Percentiles rank a stretch among this genome's conserved stretches.
Conservation (phyloP, 202 grass and related monocot species). For the Dendrocalamus latiflorus region DNA sequence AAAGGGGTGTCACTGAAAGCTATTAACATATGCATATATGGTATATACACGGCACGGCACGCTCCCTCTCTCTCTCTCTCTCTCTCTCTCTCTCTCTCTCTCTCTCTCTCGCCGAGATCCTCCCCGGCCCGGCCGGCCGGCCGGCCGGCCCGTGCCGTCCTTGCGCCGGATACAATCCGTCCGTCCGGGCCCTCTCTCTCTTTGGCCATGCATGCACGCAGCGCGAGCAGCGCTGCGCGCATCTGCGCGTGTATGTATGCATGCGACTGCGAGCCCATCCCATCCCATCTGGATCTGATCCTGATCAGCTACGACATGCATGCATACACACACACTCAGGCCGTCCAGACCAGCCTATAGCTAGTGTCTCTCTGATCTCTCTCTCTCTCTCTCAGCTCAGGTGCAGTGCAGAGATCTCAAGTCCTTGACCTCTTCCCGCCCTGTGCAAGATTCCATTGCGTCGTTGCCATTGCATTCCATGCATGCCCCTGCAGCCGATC, state of each 20-base stretch:
- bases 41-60: background rate
- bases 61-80: background rate
- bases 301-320: background rate
- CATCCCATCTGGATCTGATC: constrained; percentile 26
- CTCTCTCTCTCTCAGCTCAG: background rate
- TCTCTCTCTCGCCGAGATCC: background rate
- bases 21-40: background rate
- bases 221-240: background rate
- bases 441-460: constrained; percentile 44
- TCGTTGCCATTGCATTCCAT: background rate
- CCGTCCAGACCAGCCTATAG: background rate
- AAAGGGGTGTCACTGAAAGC: background rate
- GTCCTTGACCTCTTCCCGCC: constrained; percentile 36
- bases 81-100: too few species aligned
- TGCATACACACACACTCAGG: background rate
- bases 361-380: background rate
- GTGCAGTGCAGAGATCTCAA: constrained; percentile 37
- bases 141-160: background rate
- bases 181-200: constrained; percentile 1
- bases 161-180: background rate
- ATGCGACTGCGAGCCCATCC: background rate
- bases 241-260: background rate
- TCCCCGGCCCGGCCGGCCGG: background rate
- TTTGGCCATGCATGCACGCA: background rate
- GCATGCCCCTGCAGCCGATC: background rate